phyloP scores from a whole-genome alignment of 2,329 filamentous ascomycete genomes.

The Cladobotryum protrusum region DNA sequence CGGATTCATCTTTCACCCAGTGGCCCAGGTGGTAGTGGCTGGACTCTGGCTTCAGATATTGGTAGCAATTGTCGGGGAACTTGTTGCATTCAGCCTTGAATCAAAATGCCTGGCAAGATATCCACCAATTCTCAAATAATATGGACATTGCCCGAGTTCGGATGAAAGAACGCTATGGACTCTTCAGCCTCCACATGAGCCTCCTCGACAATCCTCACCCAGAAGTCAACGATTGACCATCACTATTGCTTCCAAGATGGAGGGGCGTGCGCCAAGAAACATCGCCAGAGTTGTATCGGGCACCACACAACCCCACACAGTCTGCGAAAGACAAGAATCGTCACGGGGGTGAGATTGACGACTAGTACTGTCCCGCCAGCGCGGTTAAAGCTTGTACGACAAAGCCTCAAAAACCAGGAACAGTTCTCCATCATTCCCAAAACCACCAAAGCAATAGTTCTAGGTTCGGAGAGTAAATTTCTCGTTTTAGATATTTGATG shows the following conservation, averaged over 20 bases:
- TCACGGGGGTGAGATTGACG: background rate
- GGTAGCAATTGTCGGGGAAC: no score
- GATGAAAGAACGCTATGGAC: background rate
- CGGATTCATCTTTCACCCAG: no score
- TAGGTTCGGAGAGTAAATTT: background rate
- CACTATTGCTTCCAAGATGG: background rate
- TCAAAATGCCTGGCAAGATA: background rate
- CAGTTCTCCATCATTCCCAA: no score
- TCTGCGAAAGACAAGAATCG: background rate
- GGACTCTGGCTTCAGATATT: no score
- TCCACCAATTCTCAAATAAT: no score
- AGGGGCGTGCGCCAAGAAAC: background rate
- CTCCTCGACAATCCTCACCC: background rate
- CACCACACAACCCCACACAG: conserved; percentile 3
- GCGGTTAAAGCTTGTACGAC: conserved; percentile 1
- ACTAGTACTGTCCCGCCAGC: conserved; percentile 5
- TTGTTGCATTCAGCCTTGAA: no score
- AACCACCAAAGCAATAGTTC: background rate
- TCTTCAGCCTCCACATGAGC: background rate
- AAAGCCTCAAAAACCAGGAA: background rate
- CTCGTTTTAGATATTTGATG: no score
- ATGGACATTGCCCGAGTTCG: no score
- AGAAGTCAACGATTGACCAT: background rate
- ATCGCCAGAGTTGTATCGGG: background rate
- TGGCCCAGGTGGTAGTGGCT: no score